phyloP scores from a whole-genome alignment of 2,329 filamentous ascomycete genomes.

The Cryphonectria naterciae region DNA sequence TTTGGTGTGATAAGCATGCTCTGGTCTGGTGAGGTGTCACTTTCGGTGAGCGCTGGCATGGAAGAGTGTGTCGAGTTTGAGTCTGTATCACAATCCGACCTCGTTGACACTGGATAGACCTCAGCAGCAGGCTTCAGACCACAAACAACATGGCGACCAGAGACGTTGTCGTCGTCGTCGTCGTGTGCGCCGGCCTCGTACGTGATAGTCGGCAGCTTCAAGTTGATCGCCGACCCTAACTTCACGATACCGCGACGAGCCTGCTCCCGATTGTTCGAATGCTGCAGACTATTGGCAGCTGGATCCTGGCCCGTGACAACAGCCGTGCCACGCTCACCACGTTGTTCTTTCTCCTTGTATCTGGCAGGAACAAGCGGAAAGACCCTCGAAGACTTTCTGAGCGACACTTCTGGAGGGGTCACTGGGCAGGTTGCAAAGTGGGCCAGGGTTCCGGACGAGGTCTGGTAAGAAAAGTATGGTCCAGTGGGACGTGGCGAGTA shows the following conservation, averaged over 20 bases:
- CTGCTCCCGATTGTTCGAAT: background rate
- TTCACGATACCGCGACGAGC: constrained; percentile 1
- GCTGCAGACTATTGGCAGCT: background rate
- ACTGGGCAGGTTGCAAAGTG: constrained; percentile 9
- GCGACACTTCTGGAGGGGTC: background rate
- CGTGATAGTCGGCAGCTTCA: background rate
- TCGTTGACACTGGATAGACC: constrained; percentile 8
- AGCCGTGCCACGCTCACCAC: background rate
- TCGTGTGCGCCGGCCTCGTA: background rate
- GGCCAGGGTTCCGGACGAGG: constrained; percentile 14
- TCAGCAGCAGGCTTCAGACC: constrained; percentile 23
- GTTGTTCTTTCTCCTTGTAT: constrained; percentile 17
- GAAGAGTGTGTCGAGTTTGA: constrained; percentile 36
- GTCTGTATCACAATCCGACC: constrained; percentile 16
- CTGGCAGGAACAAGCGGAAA: constrained; percentile 34
- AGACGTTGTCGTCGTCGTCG: background rate
- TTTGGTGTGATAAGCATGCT: constrained; percentile 38
- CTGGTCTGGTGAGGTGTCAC: constrained; percentile 36
- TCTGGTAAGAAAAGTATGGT: background rate
- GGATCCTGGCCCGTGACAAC: background rate
- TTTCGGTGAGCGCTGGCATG: constrained; percentile 39
- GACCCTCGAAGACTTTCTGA: constrained; percentile 23
- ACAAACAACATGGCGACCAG: background rate
- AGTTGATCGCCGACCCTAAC: background rate
- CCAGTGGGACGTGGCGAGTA: constrained; percentile 7